Percentiles rank a stretch among this genome's conserved stretches.
Evolutionary conservation across 352 stramenopile species (phyloP).

Genomic region (Phytophthora citricola): DNA sequence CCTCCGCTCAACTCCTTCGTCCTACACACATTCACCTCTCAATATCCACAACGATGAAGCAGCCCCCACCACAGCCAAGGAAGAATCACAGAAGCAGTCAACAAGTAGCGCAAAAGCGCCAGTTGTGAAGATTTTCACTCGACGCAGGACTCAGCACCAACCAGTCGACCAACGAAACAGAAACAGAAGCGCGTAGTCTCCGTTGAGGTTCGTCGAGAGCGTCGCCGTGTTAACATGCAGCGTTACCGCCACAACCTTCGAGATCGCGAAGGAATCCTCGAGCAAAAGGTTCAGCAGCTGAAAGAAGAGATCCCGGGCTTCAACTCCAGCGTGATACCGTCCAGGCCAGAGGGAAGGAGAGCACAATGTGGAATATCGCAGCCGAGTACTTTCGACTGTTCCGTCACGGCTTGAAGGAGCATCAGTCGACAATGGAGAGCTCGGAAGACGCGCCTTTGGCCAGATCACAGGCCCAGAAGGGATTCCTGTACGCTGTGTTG

Average conservation of each 20-base stretch:
- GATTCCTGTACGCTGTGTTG: conserved; percentile 4
- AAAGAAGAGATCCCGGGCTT: not conserved
- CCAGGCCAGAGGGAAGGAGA: not conserved
- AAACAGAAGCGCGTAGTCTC: not conserved
- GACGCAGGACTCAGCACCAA: too few relatives aligned
- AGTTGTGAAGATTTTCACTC: too few relatives aligned
- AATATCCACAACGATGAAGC: not conserved
- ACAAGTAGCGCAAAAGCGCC: too few relatives aligned
- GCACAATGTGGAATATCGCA: not conserved
- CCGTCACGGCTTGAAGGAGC: not conserved
- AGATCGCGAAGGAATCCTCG: not conserved
- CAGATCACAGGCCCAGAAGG: not conserved
- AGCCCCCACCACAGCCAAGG: not conserved
- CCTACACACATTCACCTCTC: not conserved
- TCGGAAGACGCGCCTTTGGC: too few relatives aligned
- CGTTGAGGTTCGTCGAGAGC: not conserved
- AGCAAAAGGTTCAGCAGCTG: not conserved
- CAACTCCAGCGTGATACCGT: not conserved
- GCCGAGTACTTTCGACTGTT: conserved; percentile 6
- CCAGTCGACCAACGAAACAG: not conserved
- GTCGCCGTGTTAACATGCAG: conserved; percentile 2
- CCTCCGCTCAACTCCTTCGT: not conserved
- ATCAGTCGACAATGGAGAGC: not conserved
- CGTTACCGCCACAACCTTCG: not conserved
- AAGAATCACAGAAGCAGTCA: too few relatives aligned